Evolutionary conservation across 176 grass and related monocot genomes (phyloP), one percentile per base, ranked within the genome.

Genomic region (Rhynchospora breviuscula): DNA sequence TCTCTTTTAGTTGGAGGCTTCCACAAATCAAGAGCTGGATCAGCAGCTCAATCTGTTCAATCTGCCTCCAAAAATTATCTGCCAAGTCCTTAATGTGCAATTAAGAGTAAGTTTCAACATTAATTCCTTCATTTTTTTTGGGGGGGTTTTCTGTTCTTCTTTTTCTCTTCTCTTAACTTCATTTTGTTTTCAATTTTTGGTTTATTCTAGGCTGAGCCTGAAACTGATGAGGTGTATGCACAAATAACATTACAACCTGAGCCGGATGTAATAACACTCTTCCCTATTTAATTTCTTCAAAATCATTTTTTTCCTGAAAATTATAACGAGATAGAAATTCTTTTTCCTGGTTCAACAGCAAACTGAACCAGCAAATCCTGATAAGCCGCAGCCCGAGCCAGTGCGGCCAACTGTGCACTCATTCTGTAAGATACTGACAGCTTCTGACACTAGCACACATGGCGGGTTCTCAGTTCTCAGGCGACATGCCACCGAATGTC

Each of bases 141-240:
- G 2, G 33, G 64, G 2, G 2, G 1, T 31, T 59, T 45, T 59
- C 46, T 59, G 5, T 63, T 72, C 48, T 54, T 23, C 25, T 4
- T 4, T 35, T 53, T 80, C 61, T 56, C 51, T 86, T 69, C 23
- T n/a, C 8, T 26, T 15, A 46, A 29, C 5, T 81, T 45, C 10
- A 22, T 51, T 29, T 59, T 31, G 46, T 51, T 40, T 63, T 61
- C 40, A 46, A 61, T 15, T 25, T 81, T 58, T 15, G n/a, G 6
- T 46, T 86, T 22, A 25, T 40, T 4, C 33, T 81, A 99, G 96
- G 96, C 96, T 47, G 96, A 99, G 83, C 76, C 85, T 45, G 96
- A 99, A 65, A 95, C 96, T 4, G 93, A 99, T 80, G 96, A 99
- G 85, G 93, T 99, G 62, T 99, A 86, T 87, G 93, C 93, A 53